phyloP scores from a whole-genome alignment of 2,329 filamentous ascomycete species.

The Calonectria hongkongensis region DNA sequence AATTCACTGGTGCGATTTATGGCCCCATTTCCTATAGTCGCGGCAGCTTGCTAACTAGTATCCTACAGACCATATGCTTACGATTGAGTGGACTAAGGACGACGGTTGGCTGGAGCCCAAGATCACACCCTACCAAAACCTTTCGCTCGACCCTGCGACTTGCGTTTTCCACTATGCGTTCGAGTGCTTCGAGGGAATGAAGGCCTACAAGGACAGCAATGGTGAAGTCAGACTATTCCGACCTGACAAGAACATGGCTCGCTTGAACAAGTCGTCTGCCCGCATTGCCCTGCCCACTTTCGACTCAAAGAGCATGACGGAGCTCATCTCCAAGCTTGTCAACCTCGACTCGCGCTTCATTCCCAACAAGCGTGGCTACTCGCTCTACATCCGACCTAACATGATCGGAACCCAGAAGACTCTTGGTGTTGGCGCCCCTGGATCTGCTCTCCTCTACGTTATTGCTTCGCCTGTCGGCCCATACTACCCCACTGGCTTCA shows the following conservation, averaged over 20 bases:
- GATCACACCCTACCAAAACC: constrained; percentile 96
- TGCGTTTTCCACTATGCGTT: constrained; percentile 99
- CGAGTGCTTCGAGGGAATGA: constrained; percentile 99
- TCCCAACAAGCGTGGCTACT: constrained; percentile 90
- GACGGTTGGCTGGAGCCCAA: constrained; percentile 88
- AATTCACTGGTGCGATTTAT: constrained; percentile 84
- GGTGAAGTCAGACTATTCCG: constrained; percentile 91
- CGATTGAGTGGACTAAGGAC: constrained; percentile 91
- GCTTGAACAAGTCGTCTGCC: constrained; percentile 92
- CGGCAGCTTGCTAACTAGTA: constrained; percentile 39
- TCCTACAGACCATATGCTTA: constrained; percentile 92
- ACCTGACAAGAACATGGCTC: constrained; percentile 96
- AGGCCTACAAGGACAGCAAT: constrained; percentile 93
- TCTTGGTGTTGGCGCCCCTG: constrained; percentile 93
- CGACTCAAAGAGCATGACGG: constrained; percentile 82
- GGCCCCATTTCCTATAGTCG: neutral
- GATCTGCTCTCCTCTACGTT: constrained; percentile 92
- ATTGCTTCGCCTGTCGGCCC: constrained; percentile 98
- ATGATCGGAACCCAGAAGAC: constrained; percentile 98
- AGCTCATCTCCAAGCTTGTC: constrained; percentile 87
- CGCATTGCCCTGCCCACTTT: constrained; percentile 96
- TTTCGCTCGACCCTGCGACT: constrained; percentile 95
- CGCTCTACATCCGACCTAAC: constrained; percentile 94
- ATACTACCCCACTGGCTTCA: constrained; percentile 99
- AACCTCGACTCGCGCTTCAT: constrained; percentile 93